A percentile compares a stretch with the other conserved stretches of the same genome.
Conservation (phyloP, 176 grass and related monocot genomes). For the Miscanthus lutarioriparius region DNA sequence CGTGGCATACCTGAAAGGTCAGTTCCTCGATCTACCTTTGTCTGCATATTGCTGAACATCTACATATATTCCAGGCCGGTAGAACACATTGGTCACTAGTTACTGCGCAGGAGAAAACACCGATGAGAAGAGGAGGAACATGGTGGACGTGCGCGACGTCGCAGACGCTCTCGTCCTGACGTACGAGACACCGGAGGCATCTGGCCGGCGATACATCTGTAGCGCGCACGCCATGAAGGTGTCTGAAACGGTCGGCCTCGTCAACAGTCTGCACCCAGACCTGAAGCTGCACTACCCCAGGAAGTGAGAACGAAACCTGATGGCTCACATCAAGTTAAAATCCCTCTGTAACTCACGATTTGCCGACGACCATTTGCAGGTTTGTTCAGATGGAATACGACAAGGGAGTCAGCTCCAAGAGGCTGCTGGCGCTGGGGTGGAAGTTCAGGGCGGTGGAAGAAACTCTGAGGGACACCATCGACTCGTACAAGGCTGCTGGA, state of each 20-base stretch:
- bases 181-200: constrained; percentile 49
- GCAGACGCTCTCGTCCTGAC: constrained; percentile 51
- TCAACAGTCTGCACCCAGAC: constrained; percentile 45
- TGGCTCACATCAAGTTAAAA: not conserved
- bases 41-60: too few relatives aligned
- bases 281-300: constrained; percentile 38
- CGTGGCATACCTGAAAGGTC: constrained; percentile 47
- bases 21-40: not conserved
- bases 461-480: constrained; percentile 50
- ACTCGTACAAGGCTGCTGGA: constrained; percentile 41
- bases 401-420: constrained; percentile 35
- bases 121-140: constrained; percentile 33
- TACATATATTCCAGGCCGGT: too few relatives aligned
- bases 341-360: not conserved
- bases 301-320: constrained; percentile 33
- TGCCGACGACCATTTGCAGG: constrained; percentile 12
- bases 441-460: constrained; percentile 54
- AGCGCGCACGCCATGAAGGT: constrained; percentile 35
- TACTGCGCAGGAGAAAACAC: constrained; percentile 34
- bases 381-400: constrained; percentile 40
- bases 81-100: too few relatives aligned
- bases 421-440: constrained; percentile 60
- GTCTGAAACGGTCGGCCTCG: constrained; percentile 27
- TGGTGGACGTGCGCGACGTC: constrained; percentile 76
- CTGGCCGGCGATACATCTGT: constrained; percentile 52